Conservation (phyloP, 1,139 yeast species). For the Fermentozyma sake region DNA sequence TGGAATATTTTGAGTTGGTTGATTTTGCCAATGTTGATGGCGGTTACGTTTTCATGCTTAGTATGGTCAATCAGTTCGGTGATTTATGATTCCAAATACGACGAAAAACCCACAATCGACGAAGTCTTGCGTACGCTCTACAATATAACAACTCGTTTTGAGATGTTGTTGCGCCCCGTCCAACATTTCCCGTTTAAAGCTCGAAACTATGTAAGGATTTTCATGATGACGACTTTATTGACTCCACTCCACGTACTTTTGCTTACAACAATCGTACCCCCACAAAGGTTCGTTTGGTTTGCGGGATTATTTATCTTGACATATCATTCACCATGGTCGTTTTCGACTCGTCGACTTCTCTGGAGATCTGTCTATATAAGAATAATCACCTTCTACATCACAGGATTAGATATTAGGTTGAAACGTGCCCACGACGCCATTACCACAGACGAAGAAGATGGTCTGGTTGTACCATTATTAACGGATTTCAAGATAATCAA, state of each 20-base stretch:
- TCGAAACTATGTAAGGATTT: constrained; percentile 26
- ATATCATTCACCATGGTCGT: constrained; percentile 52
- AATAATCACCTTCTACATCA: constrained; percentile 35
- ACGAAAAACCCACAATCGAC: constrained; percentile 53
- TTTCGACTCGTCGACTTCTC: constrained; percentile 43
- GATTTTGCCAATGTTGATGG: constrained; percentile 35
- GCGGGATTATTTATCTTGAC: constrained; percentile 40
- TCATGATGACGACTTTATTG: constrained; percentile 28
- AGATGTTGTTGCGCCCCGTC: constrained; percentile 40
- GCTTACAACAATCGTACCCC: constrained; percentile 31
- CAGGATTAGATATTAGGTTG: constrained; percentile 41
- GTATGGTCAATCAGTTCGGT: constrained; percentile 47
- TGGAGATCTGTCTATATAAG: constrained; percentile 54
- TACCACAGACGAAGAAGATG: constrained; percentile 5
- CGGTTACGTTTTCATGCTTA: constrained; percentile 31
- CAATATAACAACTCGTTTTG: constrained; percentile 45
- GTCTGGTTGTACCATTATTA: constrained; percentile 13
- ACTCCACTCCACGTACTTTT: constrained; percentile 47
- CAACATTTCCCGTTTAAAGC: constrained; percentile 25
- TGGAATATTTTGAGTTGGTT: constrained; percentile 38
- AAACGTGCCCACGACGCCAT: constrained; percentile 19
- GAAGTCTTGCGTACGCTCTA: constrained; percentile 50
- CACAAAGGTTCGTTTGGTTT: constrained; percentile 33
- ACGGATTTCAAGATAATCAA: constrained; percentile 40
- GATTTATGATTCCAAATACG: constrained; percentile 37